Conservation (phyloP, 208 protist genomes). For the Crithidia thermophila region DNA sequence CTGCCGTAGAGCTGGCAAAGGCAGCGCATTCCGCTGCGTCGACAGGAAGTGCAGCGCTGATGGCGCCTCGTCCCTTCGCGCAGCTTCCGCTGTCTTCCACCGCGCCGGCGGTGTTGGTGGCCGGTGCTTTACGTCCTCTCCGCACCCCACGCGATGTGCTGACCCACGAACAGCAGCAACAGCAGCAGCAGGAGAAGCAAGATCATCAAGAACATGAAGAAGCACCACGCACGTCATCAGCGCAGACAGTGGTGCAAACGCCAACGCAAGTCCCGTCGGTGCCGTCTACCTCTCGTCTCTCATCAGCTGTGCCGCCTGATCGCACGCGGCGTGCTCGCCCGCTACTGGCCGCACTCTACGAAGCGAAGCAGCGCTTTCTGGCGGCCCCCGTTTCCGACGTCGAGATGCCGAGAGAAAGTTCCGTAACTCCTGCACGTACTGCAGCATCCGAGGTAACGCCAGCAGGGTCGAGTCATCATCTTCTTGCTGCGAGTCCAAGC, state of each 20-base stretch:
- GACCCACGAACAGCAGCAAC: background rate
- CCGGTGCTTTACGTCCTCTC: too few species aligned
- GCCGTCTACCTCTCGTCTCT: too few species aligned
- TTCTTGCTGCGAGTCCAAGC: too few species aligned
- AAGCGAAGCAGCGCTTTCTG: slow-evolving; percentile 12
- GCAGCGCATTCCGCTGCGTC: background rate
- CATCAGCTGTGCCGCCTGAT: background rate
- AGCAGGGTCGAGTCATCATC: too few species aligned
- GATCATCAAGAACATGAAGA: background rate
- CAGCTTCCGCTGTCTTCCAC: background rate
- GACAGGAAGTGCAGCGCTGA: background rate
- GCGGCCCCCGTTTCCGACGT: background rate
- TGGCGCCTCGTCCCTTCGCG: background rate
- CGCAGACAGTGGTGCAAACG: too few species aligned
- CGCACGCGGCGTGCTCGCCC: background rate
- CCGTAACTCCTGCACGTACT: too few species aligned
- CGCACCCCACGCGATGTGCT: too few species aligned
- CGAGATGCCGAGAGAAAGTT: too few species aligned
- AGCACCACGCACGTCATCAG: too few species aligned
- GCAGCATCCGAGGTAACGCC: too few species aligned
- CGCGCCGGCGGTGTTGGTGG: background rate
- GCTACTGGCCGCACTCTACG: slow-evolving; percentile 1
- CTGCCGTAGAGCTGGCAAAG: too few species aligned
- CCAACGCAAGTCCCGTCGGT: too few species aligned
- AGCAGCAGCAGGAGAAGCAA: background rate